Evolutionary conservation across 1,284 basidiomycete genomes (phyloP), one percentile per base, ranked within the genome.

Genomic region (Uromyces viciae-fabae): DNA sequence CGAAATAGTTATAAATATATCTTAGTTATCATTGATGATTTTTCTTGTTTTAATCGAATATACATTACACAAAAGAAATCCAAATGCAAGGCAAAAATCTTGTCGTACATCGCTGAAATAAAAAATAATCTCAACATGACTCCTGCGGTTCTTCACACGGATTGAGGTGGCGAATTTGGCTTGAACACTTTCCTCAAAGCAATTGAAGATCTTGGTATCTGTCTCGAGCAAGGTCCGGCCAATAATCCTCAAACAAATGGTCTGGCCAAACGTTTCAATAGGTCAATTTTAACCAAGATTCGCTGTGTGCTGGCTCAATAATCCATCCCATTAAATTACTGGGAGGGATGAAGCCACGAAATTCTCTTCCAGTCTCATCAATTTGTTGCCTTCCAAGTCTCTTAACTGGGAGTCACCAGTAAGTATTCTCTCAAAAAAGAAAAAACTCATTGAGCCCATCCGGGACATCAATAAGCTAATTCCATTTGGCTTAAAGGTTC

Each of bases 231-330:
- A 8, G 62, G 62, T 64, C 62, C 28, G n/a, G 69, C 69, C 2
- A 72, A 72, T 25, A 46, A 31, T 33, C 69, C 69, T 49, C 42
- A 72, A 19, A 72, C 38, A 46, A 72, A 72, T 25, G 69, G 38
- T 15, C 38, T 72, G 38, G 7, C 69, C n/a, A 19, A 72, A 72
- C 1, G 69, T 3, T 72, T 72, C 54, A 54, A 73, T 52, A 14
- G 38, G 15, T 8, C 64, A 36, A 9, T 60, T 15, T 31, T 60
- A 25, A 28, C 25, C 9, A 60, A 60, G 25, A 60, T 60, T 14
- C 28, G 56, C 11, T 60, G 56, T 60, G 19, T 42, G 22, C 19
- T 42, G 7, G 9, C 66, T 42, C 66, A 69, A 69, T 69, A 2
- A 5, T 40, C 22, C 2, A n/a, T 69, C 7, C 66, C 66, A 2